Conservation (phyloP, 805 yeast species). For the Torulaspora quercuum region DNA sequence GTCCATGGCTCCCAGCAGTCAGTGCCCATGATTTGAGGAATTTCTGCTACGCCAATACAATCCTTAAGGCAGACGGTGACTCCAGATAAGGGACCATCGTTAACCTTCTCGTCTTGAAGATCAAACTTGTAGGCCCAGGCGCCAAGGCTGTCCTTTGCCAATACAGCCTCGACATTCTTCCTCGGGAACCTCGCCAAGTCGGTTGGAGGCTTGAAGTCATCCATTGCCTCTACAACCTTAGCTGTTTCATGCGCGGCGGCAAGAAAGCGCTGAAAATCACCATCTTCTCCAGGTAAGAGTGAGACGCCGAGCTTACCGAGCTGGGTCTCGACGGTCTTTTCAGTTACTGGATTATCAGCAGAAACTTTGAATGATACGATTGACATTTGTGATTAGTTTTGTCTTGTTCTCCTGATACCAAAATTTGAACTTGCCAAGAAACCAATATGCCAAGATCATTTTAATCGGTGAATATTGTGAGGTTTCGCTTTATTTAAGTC, state of each 20-base stretch:
- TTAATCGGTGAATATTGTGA: not conserved
- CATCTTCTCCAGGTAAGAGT: constrained; percentile 23
- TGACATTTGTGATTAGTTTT: constrained; percentile 20
- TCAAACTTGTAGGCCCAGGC: constrained; percentile 37
- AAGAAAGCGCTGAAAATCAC: constrained; percentile 27
- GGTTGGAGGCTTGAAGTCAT: constrained; percentile 33
- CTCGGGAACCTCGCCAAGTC: constrained; percentile 37
- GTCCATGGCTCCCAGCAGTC: constrained; percentile 35
- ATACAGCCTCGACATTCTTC: constrained; percentile 21
- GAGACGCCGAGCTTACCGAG: constrained; percentile 28
- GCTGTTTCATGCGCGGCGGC: constrained; percentile 34
- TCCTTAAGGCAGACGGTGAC: constrained; percentile 37
- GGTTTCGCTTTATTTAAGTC: not conserved
- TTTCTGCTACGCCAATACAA: constrained; percentile 36
- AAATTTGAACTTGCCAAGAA: too few species aligned
- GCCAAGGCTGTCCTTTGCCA: constrained; percentile 28
- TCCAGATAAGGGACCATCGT: constrained; percentile 28
- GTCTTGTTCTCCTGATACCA: not conserved
- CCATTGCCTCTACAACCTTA: constrained; percentile 28
- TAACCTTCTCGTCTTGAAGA: constrained; percentile 29
- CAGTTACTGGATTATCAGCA: constrained; percentile 27
- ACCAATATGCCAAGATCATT: not conserved
- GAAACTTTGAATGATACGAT: constrained; percentile 29
- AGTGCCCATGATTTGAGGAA: constrained; percentile 40
- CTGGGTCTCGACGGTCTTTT: constrained; percentile 24